Conservation (phyloP, 192 early-diverging fungal genomes). For the Podila epigama region DNA sequence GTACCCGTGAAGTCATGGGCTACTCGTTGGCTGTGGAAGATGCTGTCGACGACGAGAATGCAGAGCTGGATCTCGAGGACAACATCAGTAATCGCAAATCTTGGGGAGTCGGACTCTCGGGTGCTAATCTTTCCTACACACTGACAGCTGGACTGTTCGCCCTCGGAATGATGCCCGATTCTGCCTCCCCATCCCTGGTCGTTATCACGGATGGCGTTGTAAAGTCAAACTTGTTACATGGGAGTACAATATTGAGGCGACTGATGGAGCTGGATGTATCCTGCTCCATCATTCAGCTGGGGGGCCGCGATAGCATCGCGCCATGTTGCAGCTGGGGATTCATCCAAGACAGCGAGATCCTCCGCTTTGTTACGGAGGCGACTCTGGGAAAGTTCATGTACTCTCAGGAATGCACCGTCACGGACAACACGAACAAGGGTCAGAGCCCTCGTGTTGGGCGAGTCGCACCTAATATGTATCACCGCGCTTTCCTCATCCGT, state of each 20-base stretch:
- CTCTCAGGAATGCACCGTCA: constrained; percentile 65
- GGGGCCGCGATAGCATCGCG: constrained; percentile 63
- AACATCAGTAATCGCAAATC: constrained; percentile 50
- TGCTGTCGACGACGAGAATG: constrained; percentile 34
- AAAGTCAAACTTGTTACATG: constrained; percentile 71
- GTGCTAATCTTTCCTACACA: constrained; percentile 62
- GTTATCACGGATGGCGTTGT: constrained; percentile 79
- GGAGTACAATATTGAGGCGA: constrained; percentile 64
- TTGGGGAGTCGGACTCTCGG: constrained; percentile 65
- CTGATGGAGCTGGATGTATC: constrained; percentile 68
- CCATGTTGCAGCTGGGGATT: constrained; percentile 80
- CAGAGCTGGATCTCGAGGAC: constrained; percentile 43
- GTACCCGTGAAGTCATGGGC: constrained; percentile 48
- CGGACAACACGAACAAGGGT: neutral
- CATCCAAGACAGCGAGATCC: constrained; percentile 78
- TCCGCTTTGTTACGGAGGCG: constrained; percentile 71
- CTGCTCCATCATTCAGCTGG: constrained; percentile 79
- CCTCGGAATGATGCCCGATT: constrained; percentile 49
- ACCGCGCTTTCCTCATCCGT: constrained; percentile 54
- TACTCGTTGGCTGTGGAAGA: constrained; percentile 56
- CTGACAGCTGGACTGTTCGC: constrained; percentile 65
- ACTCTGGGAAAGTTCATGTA: constrained; percentile 76
- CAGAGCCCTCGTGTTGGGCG: neutral
- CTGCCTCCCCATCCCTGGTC: constrained; percentile 60
- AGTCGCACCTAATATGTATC: constrained; percentile 62